Evolutionary conservation across 208 protist genomes (phyloP).

Genomic region (Leishmania tarentolae): DNA sequence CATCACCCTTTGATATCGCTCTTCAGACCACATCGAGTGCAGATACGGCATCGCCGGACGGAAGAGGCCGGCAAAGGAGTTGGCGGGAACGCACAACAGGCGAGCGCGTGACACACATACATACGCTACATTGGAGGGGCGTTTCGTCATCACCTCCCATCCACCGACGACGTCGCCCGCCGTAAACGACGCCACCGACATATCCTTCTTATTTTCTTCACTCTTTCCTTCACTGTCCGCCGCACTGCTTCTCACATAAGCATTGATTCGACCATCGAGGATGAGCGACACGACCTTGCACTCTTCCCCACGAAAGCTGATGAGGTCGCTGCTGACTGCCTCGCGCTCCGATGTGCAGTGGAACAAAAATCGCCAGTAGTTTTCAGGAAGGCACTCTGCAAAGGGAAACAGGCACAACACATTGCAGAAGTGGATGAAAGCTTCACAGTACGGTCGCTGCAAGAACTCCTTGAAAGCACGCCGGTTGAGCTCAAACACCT

Average conservation of each 20-base stretch:
- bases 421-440: slow-evolving; percentile 15
- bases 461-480: slow-evolving; percentile 8
- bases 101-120: slow-evolving; percentile 15
- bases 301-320: slow-evolving; percentile 4
- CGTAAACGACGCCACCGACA: slow-evolving; percentile 10
- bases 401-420: slow-evolving; percentile 18
- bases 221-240: not conserved
- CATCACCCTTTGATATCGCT: slow-evolving; percentile 12
- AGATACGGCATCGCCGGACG: slow-evolving; percentile 18
- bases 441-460: slow-evolving; percentile 16
- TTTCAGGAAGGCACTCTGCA: slow-evolving; percentile 16
- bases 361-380: slow-evolving; percentile 21
- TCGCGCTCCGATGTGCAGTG: slow-evolving; percentile 20
- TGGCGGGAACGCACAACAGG: slow-evolving; percentile 14
- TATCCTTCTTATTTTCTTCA: not conserved
- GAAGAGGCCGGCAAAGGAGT: slow-evolving; percentile 15
- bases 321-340: slow-evolving; percentile 14
- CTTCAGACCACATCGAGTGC: slow-evolving; percentile 7
- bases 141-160: slow-evolving; percentile 12
- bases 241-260: slow-evolving; percentile 2
- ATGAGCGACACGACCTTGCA: slow-evolving; percentile 7
- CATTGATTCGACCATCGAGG: slow-evolving; percentile 13
- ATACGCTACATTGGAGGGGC: slow-evolving; percentile 5
- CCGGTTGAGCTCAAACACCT: slow-evolving; percentile 14
- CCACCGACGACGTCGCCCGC: slow-evolving; percentile 20